Evolutionary conservation across 164 flowering plant species (phyloP).

Genomic region (Magnolia changhungtana): DNA sequence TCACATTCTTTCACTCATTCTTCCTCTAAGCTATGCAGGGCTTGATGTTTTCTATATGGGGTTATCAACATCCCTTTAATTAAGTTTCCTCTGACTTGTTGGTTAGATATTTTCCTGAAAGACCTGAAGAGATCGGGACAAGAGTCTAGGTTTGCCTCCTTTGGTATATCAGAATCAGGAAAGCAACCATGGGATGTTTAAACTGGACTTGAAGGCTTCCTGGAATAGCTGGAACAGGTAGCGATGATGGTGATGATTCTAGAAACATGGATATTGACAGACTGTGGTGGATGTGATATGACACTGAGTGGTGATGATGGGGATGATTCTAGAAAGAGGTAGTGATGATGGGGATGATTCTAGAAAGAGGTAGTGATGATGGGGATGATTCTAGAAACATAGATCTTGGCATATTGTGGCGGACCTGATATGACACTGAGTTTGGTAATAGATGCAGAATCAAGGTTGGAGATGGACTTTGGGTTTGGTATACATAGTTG

Average conservation of each 20-base stretch:
- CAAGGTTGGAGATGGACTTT: constrained; percentile 69
- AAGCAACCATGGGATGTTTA: too few species aligned
- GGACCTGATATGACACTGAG: neutral
- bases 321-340: neutral
- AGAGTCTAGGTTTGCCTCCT: neutral
- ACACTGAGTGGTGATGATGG: neutral
- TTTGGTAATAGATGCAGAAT: constrained; percentile 31
- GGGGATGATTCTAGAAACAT: neutral
- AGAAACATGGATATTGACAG: neutral
- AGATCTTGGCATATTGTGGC: neutral
- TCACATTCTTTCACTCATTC: neutral
- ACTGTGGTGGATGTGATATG: neutral
- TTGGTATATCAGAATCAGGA: neutral
- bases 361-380: neutral
- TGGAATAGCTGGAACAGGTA: too few species aligned
- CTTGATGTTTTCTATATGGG: neutral
- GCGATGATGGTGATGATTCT: neutral
- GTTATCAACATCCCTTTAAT: neutral
- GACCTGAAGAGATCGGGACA: too few species aligned
- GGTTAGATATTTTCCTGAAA: too few species aligned
- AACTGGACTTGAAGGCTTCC: too few species aligned
- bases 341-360: neutral
- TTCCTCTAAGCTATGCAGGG: neutral
- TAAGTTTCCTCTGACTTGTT: too few species aligned
- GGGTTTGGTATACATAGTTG: constrained; percentile 68